Base-by-base conservation (phyloP, 2,329 filamentous ascomycete species). In the Alternaria incomplexa region DNA sequence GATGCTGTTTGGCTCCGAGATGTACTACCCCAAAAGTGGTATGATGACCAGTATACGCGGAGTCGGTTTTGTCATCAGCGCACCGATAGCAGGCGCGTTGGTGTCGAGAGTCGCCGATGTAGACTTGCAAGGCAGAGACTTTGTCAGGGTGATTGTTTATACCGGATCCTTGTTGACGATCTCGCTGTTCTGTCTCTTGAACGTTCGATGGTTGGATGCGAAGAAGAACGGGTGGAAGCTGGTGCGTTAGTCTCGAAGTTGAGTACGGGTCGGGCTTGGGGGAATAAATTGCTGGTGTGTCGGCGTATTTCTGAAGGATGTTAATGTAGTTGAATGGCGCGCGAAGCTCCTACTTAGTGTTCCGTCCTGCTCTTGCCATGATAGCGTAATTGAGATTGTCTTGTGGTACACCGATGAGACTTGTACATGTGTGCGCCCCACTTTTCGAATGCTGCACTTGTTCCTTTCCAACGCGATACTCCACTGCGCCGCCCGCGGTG, bases 11-110 rank as follows among this genome's bases (percentile, higher is more conserved):
- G 69, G 71, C 6, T 56, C 65, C 40, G 69, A 73, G 60, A 58
- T 65, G 51, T 73, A 73, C 47, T 72, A 68, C 45, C 54, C 69
- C 11, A 68, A 70, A 43, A 64, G 65, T 26, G 73, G 72, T 4
- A 62, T 56, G 5, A 61, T 71, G 53, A 63, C 67, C n/a, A 67
- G 60, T 28, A 66, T 70, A 40, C 57, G 67, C 36, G 71, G 73
- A 3, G 36, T 73, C 22, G 71, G 69, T 20, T 69, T 66, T 26
- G 55, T 71, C 26, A 22, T 67, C 10, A 68, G 72, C 15, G 61
- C 65, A 22, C 69, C 70, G 10, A 60, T 74, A 17, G 73, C 69
- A 10, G 73, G 72, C 11, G 56, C 63, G 11, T 32, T 74, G 43
- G 58, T 73, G 46, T 63, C 43, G 15, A 61, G 53, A 48, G 61